Conservation (phyloP, 1,284 basidiomycete genomes). For the Rhodofomes roseus region DNA sequence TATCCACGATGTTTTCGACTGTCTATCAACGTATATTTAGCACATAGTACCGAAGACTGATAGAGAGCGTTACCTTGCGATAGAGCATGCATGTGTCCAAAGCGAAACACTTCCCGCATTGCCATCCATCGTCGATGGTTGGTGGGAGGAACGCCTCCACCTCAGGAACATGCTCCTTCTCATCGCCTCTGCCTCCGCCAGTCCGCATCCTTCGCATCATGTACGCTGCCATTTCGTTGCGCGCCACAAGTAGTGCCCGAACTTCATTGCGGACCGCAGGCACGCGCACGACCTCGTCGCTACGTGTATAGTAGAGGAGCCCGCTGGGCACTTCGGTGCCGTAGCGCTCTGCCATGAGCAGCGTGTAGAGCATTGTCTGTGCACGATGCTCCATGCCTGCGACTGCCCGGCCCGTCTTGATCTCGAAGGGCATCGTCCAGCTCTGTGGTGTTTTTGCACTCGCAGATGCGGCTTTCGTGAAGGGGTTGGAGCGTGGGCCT, state of each 20-base stretch:
- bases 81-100: conserved; percentile 93
- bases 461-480: conserved; percentile 15
- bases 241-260: conserved; percentile 72
- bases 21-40: no score
- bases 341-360: conserved; percentile 90
- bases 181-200: background rate
- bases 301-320: conserved; percentile 92
- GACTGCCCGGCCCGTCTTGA: conserved; percentile 87
- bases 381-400: conserved; percentile 91
- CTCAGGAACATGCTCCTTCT: background rate
- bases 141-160: conserved; percentile 70
- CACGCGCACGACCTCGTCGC: conserved; percentile 82
- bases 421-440: conserved; percentile 80
- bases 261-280: conserved; percentile 80
- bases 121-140: conserved; percentile 79
- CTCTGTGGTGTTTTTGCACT: conserved; percentile 5
- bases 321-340: conserved; percentile 70
- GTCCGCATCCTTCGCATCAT: conserved; percentile 41
- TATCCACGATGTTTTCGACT: conserved; percentile 60
- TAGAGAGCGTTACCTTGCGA: conserved; percentile 58
- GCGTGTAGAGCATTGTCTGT: conserved; percentile 96
- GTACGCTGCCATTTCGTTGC: conserved; percentile 86
- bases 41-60: no score
- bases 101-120: conserved; percentile 81
- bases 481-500: conserved; percentile 16